Base-by-base conservation (phyloP, 257 asterid species). In the Nicotiana benthamiana region DNA sequence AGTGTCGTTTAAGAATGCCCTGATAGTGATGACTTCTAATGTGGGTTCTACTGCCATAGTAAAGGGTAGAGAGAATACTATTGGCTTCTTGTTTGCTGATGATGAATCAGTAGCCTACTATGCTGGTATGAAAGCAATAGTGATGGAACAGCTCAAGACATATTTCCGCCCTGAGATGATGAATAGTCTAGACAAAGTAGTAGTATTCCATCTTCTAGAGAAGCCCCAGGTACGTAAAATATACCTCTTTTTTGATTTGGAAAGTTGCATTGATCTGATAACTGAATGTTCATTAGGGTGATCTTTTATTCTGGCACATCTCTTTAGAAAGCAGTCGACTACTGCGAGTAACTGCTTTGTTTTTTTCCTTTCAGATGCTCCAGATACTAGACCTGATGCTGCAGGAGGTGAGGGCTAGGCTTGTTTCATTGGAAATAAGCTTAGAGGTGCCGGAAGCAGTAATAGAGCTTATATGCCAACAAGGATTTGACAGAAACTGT, bases 81-180 rank as follows among this genome's bases (percentile, higher is more conserved):
- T 95, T 27, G 99, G 97, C 34, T 94, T 96, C 89, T 87, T 92
- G 79, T 81, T 80, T 32, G 88, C 81, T 65, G 90, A 89, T 65
- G 91, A 92, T 76, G 94, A 84, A 18, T 85, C 83, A 30, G 78
- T 92, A 17, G 81, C 93, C 57, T 88, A 98, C 12, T 96, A 96
- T 90, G 84, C 90, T 72, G 97, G 97, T 78, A 85, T 96, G 95
- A 96, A 92, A 89, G 87, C 95, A 46, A 84, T 93, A 87, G 87
- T 96, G 80, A 86, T 90, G 90, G 99, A 96, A 87, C 97, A 96
- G 92, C 89, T 96, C 63, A 96, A 92, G 88, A 82, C 90, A 27
- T 96, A 96, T 77, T 96, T 96, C 84, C 97, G 97, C n/a, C 98
- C 99, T 2, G 99, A 96, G 87, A 86, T 96, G 52, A 96, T 96